phyloP scores from a whole-genome alignment of 169 alveolate species.

The Blepharisma undulans region DNA sequence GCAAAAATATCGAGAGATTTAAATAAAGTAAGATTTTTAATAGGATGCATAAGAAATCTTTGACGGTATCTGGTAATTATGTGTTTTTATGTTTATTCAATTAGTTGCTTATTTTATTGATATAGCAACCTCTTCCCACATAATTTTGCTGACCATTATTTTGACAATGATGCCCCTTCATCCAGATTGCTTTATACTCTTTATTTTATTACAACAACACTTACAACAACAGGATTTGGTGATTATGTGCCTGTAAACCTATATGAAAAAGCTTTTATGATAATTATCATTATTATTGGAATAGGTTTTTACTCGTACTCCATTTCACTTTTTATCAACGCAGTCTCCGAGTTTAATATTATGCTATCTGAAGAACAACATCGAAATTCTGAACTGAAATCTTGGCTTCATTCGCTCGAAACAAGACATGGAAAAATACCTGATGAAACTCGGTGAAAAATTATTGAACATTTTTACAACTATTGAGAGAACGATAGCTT shows the following conservation, averaged over 20 bases:
- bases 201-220: conserved; percentile 22
- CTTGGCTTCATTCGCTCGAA: background rate
- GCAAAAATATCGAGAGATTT: background rate
- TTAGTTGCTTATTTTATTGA: background rate
- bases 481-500: background rate
- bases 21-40: background rate
- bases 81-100: background rate
- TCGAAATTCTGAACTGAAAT: background rate
- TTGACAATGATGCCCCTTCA: background rate
- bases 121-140: background rate
- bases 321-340: background rate
- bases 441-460: background rate
- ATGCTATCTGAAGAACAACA: background rate
- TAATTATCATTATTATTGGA: background rate
- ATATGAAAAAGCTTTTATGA: conserved; percentile 11
- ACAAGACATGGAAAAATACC: background rate
- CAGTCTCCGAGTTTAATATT: background rate
- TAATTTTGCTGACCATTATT: background rate
- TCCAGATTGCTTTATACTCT: background rate
- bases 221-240: conserved; percentile 26
- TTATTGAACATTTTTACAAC: conserved; percentile 5
- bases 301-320: background rate
- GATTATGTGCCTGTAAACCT: conserved; percentile 8
- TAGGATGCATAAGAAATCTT: background rate
- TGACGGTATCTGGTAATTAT: background rate